Conservation (phyloP, 305 asterid genomes). For the Salvia sclarea region DNA sequence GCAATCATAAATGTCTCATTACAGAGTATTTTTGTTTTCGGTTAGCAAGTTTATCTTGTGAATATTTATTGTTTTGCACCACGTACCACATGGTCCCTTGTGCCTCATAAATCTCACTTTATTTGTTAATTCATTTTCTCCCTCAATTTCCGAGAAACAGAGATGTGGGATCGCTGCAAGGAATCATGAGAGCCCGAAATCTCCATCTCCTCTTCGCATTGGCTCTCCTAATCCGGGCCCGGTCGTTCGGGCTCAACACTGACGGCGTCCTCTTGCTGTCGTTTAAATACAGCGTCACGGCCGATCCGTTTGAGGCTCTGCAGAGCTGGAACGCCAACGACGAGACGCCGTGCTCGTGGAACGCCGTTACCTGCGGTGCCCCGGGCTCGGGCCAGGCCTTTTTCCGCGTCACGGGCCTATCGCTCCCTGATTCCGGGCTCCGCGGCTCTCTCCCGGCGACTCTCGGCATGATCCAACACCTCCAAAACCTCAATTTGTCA, state of each 20-base stretch:
- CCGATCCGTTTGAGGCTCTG: constrained; percentile 60
- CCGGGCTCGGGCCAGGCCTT: constrained; percentile 50
- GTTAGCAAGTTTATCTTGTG: constrained; percentile 30
- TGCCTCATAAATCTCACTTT: constrained; percentile 37
- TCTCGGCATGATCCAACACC: constrained; percentile 64
- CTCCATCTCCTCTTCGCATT: constrained; percentile 40
- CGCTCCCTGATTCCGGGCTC: constrained; percentile 59
- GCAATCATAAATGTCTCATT: constrained; percentile 37
- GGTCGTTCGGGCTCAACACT: constrained; percentile 51
- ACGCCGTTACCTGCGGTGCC: constrained; percentile 64
- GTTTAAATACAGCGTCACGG: constrained; percentile 48
- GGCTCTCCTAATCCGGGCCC: constrained; percentile 38
- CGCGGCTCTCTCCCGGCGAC: constrained; percentile 61
- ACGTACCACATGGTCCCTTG: constrained; percentile 37
- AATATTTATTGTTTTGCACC: background rate
- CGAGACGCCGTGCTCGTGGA: constrained; percentile 76
- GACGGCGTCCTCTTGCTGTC: constrained; percentile 76
- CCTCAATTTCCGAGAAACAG: constrained; percentile 25
- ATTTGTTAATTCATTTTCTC: background rate
- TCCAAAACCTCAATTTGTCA: constrained; percentile 61
- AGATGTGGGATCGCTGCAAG: constrained; percentile 46
- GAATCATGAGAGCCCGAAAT: constrained; percentile 47
- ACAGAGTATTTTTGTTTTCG: constrained; percentile 46
- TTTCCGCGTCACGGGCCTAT: constrained; percentile 59
- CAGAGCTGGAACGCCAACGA: constrained; percentile 51